A percentile compares a stretch with the other conserved stretches of the same genome.
phyloP scores from a whole-genome alignment of 2,329 filamentous ascomycete genomes.

The Coleophoma eucalyptorum region DNA sequence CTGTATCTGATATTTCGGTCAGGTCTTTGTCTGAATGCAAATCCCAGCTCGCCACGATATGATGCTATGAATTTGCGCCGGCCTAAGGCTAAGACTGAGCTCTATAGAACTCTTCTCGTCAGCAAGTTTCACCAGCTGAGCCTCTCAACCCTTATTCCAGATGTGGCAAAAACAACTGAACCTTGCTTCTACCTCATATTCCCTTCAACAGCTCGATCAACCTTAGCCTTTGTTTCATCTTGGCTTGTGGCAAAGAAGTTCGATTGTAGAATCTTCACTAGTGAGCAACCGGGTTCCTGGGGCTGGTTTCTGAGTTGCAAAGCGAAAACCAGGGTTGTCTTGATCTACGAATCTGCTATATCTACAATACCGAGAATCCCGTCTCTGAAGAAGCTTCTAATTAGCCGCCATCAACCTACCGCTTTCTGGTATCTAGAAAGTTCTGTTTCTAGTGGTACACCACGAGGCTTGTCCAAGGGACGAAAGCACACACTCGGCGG shows the following conservation, averaged over 20 bases:
- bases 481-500: constrained; percentile 12
- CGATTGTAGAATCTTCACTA: constrained; percentile 38
- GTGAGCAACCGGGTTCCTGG: constrained; percentile 42
- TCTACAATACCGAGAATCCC: constrained; percentile 15
- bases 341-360: constrained; percentile 23
- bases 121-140: constrained; percentile 16
- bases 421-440: constrained; percentile 24
- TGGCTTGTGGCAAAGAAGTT: constrained; percentile 41
- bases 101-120: constrained; percentile 11
- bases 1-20: constrained; percentile 20
- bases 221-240: constrained; percentile 33
- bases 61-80: too few species aligned
- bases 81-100: too few species aligned
- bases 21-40: constrained; percentile 2
- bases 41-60: not conserved
- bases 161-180: constrained; percentile 2
- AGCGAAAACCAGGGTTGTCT: constrained; percentile 11
- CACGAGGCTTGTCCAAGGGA: too few species aligned
- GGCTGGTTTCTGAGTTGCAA: constrained; percentile 31
- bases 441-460: not conserved
- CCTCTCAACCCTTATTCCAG: constrained; percentile 13
- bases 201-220: constrained; percentile 31
- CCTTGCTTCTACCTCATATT: constrained; percentile 45
- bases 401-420: constrained; percentile 3
- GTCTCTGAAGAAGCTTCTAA: constrained; percentile 3